These are phyloP conservation scores for Lomentospora prolificans DNA, from an alignment of 2,329 filamentous ascomycete genomes.

Conservation along the genomic window DNA sequence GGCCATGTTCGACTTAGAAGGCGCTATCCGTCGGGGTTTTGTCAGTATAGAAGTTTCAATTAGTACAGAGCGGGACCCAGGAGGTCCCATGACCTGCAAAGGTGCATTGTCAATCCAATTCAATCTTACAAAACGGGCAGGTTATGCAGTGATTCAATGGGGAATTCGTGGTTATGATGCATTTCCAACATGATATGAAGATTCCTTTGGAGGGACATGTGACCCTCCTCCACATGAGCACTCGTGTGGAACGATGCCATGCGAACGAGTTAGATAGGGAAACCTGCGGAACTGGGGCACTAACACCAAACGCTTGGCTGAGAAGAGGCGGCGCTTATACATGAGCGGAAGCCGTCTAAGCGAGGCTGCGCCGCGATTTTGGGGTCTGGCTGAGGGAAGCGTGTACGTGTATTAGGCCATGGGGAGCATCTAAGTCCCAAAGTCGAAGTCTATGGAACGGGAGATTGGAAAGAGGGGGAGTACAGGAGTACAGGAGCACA, in stretches of 20 bases:
- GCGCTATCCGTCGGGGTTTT: neutral
- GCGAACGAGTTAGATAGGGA: neutral
- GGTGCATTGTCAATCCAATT: neutral
- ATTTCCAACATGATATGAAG: neutral
- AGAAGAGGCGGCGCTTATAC: neutral
- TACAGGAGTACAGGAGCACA: neutral
- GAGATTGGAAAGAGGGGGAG: neutral
- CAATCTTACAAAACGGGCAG: neutral
- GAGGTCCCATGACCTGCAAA: conserved; percentile 5
- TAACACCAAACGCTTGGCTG: neutral
- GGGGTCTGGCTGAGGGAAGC: too few relatives aligned
- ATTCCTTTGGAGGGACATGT: too few relatives aligned
- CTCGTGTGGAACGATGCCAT: neutral
- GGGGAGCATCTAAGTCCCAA: too few relatives aligned
- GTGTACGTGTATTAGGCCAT: too few relatives aligned
- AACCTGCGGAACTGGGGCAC: too few relatives aligned
- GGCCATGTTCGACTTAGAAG: neutral
- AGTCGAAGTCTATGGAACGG: too few relatives aligned
- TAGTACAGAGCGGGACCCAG: conserved; percentile 1
- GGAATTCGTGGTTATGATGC: neutral
- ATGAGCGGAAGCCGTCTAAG: neutral
- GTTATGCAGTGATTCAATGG: neutral
- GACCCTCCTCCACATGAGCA: neutral
- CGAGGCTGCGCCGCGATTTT: neutral
- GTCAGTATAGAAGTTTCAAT: neutral